Base-by-base conservation (phyloP, 257 asterid species). In the Galeopsis tetrahit region DNA sequence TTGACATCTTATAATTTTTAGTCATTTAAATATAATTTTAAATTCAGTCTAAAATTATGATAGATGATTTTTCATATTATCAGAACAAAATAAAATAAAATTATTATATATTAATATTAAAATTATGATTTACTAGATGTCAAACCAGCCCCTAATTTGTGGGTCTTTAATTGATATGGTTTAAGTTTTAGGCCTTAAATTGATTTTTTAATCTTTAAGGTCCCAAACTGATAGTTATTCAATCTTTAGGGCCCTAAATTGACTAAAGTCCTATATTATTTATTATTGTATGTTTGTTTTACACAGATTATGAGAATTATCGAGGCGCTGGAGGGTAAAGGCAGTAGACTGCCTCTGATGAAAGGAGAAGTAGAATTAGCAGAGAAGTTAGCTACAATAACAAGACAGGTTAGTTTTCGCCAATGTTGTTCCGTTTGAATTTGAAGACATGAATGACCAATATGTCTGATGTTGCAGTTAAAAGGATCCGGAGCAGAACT, bases 281-380 rank as follows among this genome's bases (percentile, higher is more conserved):
- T 10, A 32, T 17, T 40, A 38, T 69, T 65, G 34, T 46, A 44
- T 64, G 55, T 66, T 9, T 61, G 28, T 76, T 53, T 15, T 70
- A 11, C 59, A 71, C 87, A 95, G 99, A 84, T 87, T 55, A 95
- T 87, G 96, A 88, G 96, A 84, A 86, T 92, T 76, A 72, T 90
- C 63, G 99, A 95, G 84, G 96, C 97, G 40, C 80, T 95, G 71
- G 97, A 92, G 82, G 85, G 94, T 62, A 95, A 88, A 82, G 99
- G 98, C 33, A 85, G 83, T 73, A 85, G 96, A 63, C 76, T 92
- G 51, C 98, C 99, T 77, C 74, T 92, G 71, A 87, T 82, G 89
- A 92, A 90, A 82, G 96, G 94, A 60, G 99, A 95, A 85, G 99
- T 88, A 68, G 99, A 92, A 80, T 83, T 95, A 83, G 98, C 96